phyloP scores from a whole-genome alignment of 2,329 filamentous ascomycete genomes.

The Aureobasidium mangrovei region DNA sequence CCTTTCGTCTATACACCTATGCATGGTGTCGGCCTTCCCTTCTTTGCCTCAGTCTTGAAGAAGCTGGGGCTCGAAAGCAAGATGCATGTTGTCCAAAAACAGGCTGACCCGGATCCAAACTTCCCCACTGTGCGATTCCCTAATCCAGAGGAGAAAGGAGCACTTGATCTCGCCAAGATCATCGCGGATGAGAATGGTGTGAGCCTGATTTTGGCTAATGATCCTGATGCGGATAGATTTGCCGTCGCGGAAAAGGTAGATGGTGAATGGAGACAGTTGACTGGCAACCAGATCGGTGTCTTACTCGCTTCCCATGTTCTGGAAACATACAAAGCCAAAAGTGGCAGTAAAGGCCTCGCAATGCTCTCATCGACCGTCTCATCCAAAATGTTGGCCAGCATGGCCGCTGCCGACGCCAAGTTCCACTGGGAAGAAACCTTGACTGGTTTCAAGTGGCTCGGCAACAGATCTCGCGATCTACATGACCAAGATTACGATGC shows the following conservation, averaged over 20 bases:
- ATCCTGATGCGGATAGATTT: constrained; percentile 58
- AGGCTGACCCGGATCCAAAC: constrained; percentile 51
- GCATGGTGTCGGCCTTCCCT: constrained; percentile 46
- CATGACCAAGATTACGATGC: constrained; percentile 38
- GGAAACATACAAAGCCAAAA: constrained; percentile 35
- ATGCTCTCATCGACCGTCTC: constrained; percentile 58
- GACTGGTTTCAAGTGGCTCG: constrained; percentile 62
- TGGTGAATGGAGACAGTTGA: constrained; percentile 52
- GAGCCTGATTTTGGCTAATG: constrained; percentile 51
- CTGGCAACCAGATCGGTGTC: constrained; percentile 56
- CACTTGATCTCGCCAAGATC: constrained; percentile 50
- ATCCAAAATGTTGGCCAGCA: constrained; percentile 51
- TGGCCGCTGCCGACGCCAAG: constrained; percentile 43
- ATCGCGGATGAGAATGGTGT: constrained; percentile 43
- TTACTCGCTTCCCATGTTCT: constrained; percentile 51
- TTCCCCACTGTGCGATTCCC: constrained; percentile 58
- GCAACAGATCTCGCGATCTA: constrained; percentile 49
- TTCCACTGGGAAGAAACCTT: constrained; percentile 53
- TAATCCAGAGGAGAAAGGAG: constrained; percentile 57
- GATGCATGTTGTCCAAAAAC: constrained; percentile 41
- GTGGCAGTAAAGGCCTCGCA: constrained; percentile 29
- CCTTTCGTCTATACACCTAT: constrained; percentile 49
- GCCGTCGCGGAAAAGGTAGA: constrained; percentile 50
- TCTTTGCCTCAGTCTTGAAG: constrained; percentile 36
- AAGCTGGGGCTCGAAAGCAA: constrained; percentile 33